Evolutionary conservation across 2,329 filamentous ascomycete species (phyloP).

Genomic region (Lachnellula arida): DNA sequence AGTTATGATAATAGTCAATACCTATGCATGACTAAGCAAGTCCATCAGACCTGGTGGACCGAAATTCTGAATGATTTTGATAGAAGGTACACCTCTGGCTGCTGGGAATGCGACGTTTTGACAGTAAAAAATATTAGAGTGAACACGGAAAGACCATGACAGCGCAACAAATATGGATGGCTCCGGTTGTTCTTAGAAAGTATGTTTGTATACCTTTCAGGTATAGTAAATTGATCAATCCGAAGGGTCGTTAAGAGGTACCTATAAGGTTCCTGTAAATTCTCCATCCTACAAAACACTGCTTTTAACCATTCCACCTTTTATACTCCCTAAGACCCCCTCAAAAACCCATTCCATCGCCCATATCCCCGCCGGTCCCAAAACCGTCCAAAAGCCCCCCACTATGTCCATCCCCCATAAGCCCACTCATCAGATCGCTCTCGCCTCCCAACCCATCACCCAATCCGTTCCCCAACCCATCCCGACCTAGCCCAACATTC

Average conservation of each 20-base stretch:
- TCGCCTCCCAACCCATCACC: constrained; percentile 7
- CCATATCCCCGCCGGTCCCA: constrained; percentile 13
- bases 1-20: no score
- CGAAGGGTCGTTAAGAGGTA: neutral
- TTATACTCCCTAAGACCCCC: neutral
- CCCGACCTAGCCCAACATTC: constrained; percentile 2
- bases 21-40: no score
- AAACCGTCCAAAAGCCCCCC: constrained; percentile 14
- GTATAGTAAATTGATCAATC: no score
- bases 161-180: no score
- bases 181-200: no score
- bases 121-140: no score
- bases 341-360: constrained; percentile 21
- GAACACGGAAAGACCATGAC: no score
- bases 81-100: no score
- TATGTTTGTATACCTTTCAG: no score
- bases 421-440: neutral
- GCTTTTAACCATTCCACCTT: neutral
- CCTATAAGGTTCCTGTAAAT: neutral
- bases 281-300: neutral
- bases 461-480: constrained; percentile 3
- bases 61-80: no score
- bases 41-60: no score
- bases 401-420: constrained; percentile 14
- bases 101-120: no score